Conservation (phyloP, 2,329 filamentous ascomycete species). For the Xenoacremonium recifei region DNA sequence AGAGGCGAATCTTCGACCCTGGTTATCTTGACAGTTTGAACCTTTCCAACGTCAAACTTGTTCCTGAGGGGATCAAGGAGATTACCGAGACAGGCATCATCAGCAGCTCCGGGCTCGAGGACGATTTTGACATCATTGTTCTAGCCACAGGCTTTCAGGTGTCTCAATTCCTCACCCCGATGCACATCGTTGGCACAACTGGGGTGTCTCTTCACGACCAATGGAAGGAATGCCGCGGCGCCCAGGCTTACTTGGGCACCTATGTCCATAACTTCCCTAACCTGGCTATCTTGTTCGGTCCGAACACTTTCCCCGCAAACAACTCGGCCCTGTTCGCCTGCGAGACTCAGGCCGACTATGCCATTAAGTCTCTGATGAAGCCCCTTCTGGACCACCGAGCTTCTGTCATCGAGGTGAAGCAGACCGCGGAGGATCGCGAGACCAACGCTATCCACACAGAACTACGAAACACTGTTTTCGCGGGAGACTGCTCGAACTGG, state of each 20-base stretch:
- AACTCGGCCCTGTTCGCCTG: constrained; percentile 26
- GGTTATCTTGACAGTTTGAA: constrained; percentile 26
- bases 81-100: constrained; percentile 26
- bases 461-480: constrained; percentile 13
- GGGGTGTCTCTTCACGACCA: constrained; percentile 24
- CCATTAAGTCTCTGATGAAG: constrained; percentile 28
- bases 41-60: constrained; percentile 20
- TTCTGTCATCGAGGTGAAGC: constrained; percentile 13
- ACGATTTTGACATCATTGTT: constrained; percentile 27
- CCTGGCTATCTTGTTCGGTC: constrained; percentile 27
- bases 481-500: constrained; percentile 18
- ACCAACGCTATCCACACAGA: constrained; percentile 15
- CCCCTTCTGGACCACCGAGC: constrained; percentile 27
- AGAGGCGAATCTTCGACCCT: constrained; percentile 30
- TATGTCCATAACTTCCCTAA: constrained; percentile 32
- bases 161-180: constrained; percentile 24
- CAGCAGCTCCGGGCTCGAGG: constrained; percentile 11
- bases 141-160: constrained; percentile 28
- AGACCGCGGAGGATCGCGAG: constrained; percentile 11
- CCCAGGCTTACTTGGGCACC: constrained; percentile 30
- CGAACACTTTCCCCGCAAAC: constrained; percentile 24
- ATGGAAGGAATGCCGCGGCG: constrained; percentile 24
- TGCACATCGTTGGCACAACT: constrained; percentile 25
- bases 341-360: constrained; percentile 25
- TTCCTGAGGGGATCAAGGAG: constrained; percentile 20